phyloP scores from a whole-genome alignment of 805 yeast genomes.

The Yarrowia deformans region DNA sequence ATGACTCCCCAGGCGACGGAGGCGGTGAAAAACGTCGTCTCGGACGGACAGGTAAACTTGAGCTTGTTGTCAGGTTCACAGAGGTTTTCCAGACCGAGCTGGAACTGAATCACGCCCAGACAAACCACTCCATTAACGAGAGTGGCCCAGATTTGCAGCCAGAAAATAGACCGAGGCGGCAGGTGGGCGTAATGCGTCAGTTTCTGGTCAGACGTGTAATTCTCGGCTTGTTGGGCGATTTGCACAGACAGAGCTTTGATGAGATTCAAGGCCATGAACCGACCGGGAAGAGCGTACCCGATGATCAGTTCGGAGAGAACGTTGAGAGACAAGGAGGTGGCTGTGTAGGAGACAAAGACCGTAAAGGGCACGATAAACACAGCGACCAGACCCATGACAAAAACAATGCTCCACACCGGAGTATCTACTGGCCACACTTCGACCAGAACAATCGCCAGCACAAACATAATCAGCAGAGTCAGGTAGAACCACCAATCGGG shows the following conservation, averaged over 20 bases:
- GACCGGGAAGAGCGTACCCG: constrained; percentile 70
- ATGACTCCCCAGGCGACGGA: constrained; percentile 55
- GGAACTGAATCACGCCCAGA: constrained; percentile 49
- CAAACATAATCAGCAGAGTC: constrained; percentile 55
- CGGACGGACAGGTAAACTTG: constrained; percentile 51
- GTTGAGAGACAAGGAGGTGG: constrained; percentile 62
- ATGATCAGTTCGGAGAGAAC: constrained; percentile 68
- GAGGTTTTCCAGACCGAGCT: constrained; percentile 48
- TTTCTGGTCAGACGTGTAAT: constrained; percentile 64
- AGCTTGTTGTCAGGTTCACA: constrained; percentile 46
- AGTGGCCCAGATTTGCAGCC: constrained; percentile 47
- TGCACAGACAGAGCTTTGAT: constrained; percentile 66
- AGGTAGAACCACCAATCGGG: constrained; percentile 50
- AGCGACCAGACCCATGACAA: constrained; percentile 61
- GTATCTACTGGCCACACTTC: constrained; percentile 43
- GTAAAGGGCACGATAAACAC: constrained; percentile 69
- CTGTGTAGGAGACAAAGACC: constrained; percentile 66
- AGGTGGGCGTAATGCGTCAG: constrained; percentile 60
- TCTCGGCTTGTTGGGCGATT: constrained; percentile 66
- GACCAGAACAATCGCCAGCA: constrained; percentile 43
- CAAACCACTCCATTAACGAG: constrained; percentile 46
- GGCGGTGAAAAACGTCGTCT: constrained; percentile 58
- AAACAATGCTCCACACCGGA: constrained; percentile 62
- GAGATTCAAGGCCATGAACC: constrained; percentile 62
- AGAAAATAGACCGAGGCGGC: constrained; percentile 43